Percentiles rank a stretch among this genome's conserved stretches.
Conservation (phyloP, 164 flowering plant species). For the Pachysandra terminalis region DNA sequence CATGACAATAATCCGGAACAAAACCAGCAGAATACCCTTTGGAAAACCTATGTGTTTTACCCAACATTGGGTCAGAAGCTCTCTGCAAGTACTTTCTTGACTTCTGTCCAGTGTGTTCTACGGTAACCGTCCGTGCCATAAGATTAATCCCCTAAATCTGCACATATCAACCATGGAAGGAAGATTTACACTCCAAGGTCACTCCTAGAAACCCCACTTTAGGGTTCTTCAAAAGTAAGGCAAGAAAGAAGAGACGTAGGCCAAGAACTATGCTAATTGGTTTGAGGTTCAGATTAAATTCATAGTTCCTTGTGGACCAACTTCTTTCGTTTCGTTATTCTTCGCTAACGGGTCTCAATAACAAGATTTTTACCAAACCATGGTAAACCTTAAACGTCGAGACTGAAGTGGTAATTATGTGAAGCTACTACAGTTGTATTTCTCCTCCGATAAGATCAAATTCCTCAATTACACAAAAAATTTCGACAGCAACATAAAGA, state of each 20-base stretch:
- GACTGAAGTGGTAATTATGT: background rate
- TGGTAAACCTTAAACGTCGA: background rate
- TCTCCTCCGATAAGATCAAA: background rate
- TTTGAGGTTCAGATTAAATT: background rate
- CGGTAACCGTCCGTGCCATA: conserved; percentile 64
- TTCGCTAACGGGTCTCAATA: background rate
- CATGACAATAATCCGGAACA: conserved; percentile 63
- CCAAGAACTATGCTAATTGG: background rate
- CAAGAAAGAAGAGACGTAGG: too few species aligned
- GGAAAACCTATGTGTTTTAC: conserved; percentile 53
- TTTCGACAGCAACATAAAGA: background rate
- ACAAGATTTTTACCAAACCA: too few species aligned
- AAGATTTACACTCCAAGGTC: conserved; percentile 13
- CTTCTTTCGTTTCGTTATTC: background rate
- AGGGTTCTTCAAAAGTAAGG: background rate
- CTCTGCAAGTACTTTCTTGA: conserved; percentile 25
- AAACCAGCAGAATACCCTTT: conserved; percentile 54
- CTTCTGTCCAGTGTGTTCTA: conserved; percentile 52
- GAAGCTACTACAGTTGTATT: background rate
- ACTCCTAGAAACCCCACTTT: too few species aligned
- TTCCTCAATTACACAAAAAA: background rate
- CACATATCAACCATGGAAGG: conserved; percentile 42
- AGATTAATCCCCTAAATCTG: conserved; percentile 32
- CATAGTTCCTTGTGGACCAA: background rate
- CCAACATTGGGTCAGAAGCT: conserved; percentile 40